Conservation (phyloP, 2,329 filamentous ascomycete genomes). For the Aureobasidium subglaciale region DNA sequence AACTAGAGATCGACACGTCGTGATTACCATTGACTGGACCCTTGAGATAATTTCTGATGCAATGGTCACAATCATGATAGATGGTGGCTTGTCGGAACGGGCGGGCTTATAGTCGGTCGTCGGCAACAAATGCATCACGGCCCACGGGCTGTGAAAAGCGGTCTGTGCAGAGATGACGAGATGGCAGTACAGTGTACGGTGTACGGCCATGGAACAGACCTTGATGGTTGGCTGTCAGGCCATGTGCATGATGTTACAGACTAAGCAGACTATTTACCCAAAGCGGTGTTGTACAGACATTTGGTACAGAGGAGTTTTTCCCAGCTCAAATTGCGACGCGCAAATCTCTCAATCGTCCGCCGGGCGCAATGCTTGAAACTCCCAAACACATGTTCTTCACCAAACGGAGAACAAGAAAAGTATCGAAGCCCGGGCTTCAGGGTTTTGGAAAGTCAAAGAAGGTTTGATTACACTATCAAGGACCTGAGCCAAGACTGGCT, state of each 20-base stretch:
- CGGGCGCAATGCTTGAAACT: too few species aligned
- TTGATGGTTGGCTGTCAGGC: background rate
- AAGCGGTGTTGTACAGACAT: too few species aligned
- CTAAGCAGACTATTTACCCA: too few species aligned
- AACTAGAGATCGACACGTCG: background rate
- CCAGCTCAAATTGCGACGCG: background rate
- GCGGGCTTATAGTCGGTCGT: background rate
- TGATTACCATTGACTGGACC: background rate
- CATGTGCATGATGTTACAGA: too few species aligned
- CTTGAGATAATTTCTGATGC: background rate
- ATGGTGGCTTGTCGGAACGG: background rate
- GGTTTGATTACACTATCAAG: constrained; percentile 9
- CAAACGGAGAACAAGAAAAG: too few species aligned
- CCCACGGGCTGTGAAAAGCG: too few species aligned
- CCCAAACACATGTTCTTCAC: too few species aligned
- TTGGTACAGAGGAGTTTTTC: too few species aligned
- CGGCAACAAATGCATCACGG: background rate
- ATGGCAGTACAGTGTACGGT: background rate
- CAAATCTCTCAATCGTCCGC: too few species aligned
- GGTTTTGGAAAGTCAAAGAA: constrained; percentile 6
- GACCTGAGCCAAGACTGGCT: background rate
- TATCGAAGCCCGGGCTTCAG: background rate
- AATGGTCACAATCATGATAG: background rate
- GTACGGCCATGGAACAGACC: background rate
- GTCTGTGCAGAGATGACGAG: background rate